Conservation (phyloP, 371 early-diverging fungal genomes). For the Mucor lusitanicus region DNA sequence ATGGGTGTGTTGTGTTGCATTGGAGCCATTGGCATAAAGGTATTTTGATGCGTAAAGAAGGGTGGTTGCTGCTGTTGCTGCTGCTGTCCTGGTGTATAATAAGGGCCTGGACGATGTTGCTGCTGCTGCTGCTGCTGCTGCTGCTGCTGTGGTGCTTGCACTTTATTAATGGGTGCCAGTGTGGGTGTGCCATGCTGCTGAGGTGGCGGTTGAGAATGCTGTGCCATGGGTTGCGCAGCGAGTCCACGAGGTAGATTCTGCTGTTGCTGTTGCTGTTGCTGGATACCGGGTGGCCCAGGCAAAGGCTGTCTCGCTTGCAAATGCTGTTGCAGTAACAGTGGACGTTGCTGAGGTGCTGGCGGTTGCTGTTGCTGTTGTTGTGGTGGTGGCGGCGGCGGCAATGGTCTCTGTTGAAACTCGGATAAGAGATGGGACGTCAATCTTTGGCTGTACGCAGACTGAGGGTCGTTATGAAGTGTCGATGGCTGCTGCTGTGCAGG, state of each 20-base stretch:
- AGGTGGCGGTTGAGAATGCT: neutral
- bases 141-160: neutral
- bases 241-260: neutral
- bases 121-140: neutral
- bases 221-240: neutral
- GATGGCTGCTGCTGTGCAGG: neutral
- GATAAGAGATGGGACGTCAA: neutral
- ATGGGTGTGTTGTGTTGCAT: neutral
- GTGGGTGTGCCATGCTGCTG: neutral
- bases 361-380: neutral
- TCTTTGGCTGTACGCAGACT: neutral
- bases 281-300: neutral
- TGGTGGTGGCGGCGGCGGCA: neutral
- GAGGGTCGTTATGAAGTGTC: neutral
- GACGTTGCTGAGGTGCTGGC: neutral
- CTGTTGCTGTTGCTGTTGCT: neutral
- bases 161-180: neutral
- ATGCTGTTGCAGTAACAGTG: neutral
- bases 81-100: neutral
- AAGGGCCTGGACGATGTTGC: neutral
- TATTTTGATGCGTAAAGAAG: neutral
- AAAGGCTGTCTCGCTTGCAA: neutral
- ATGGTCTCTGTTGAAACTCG: neutral
- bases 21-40: constrained; percentile 1
- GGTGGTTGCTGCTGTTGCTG: neutral